Base-by-base conservation (phyloP, 768 basidiomycete species). In the Tricholoma furcatifolium region DNA sequence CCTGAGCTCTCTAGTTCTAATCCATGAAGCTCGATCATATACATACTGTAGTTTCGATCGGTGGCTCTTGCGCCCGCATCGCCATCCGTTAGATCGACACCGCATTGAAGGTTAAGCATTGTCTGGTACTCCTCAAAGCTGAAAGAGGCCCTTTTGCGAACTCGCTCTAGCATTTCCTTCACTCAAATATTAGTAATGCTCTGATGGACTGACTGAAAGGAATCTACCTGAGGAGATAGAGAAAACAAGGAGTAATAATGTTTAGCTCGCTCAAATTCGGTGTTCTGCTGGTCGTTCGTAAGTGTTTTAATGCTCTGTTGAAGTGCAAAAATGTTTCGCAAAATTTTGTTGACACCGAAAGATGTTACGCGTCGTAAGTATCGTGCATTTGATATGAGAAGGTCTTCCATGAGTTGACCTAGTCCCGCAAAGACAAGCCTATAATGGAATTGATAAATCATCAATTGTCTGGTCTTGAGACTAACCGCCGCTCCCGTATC, bases 111-210 rank as follows among this genome's bases (percentile, higher is more conserved):
- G 60, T 85, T 88, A 43, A 98, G 78, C 78, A 98, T 93, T 7
- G 82, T 80, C 66, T 93, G 90, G 69, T 96, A 98, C 64, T 98
- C 91, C 59, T 96, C 94, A 59, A 97, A 96, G 4, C 78, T 82
- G 72, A 92, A 98, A 35, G 69, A 69, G 56, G 81, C 82, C 57
- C 78, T 75, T 43, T 74, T 59, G 23, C 85, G 83, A 49, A 93
- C 82, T 10, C 77, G 70, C 24, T 89, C 84, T 44, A 98, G 74
- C 80, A 98, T 84, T 47, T 81, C 82, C 93, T 96, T 30, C 10
- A 18, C 30, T 14, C 43, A 17, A 20, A 9, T 12, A 18, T 38
- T 43, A 44, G 17, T 39, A 2, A 18, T 24, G 18, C 23, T 34
- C 23, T n/a, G 1, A 30, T n/a, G 10, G 23, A 0, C 32, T 43